Conservation (phyloP, 2,329 filamentous ascomycete genomes). For the Talaromyces sp. region DNA sequence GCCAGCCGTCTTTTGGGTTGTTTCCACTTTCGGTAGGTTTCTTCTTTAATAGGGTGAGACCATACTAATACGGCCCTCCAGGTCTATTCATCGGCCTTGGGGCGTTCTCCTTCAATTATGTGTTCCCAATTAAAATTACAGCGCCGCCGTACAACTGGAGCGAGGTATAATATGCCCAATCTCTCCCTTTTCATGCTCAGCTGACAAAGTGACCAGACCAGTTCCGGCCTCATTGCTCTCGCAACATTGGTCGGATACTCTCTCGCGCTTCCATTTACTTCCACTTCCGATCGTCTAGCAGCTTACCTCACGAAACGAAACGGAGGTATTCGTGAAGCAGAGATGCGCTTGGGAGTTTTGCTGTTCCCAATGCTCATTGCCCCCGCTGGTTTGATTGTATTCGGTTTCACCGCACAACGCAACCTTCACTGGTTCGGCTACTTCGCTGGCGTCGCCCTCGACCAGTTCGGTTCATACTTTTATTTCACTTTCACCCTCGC, state of each 20-base stretch:
- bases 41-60: not conserved
- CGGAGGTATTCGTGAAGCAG: constrained; percentile 35
- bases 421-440: constrained; percentile 37
- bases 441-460: constrained; percentile 47
- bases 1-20: constrained; percentile 47
- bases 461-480: constrained; percentile 49
- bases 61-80: not conserved
- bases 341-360: constrained; percentile 36
- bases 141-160: constrained; percentile 44
- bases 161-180: not conserved
- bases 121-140: constrained; percentile 45
- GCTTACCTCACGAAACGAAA: constrained; percentile 34
- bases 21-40: constrained; percentile 42
- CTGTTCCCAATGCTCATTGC: constrained; percentile 25
- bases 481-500: constrained; percentile 56
- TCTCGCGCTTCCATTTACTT: constrained; percentile 43
- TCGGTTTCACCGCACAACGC: constrained; percentile 26
- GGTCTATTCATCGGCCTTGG: constrained; percentile 46
- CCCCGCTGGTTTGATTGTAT: constrained; percentile 27
- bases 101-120: constrained; percentile 47
- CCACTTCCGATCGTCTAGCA: constrained; percentile 35
- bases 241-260: constrained; percentile 30
- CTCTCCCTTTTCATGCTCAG: not conserved
- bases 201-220: constrained; percentile 22
- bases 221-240: constrained; percentile 44